A percentile compares a stretch with the other conserved stretches of the same genome.
These are phyloP conservation scores for Flaveria robusta DNA, from an alignment of 129 eudicot genomes.

Conservation along the genomic window DNA sequence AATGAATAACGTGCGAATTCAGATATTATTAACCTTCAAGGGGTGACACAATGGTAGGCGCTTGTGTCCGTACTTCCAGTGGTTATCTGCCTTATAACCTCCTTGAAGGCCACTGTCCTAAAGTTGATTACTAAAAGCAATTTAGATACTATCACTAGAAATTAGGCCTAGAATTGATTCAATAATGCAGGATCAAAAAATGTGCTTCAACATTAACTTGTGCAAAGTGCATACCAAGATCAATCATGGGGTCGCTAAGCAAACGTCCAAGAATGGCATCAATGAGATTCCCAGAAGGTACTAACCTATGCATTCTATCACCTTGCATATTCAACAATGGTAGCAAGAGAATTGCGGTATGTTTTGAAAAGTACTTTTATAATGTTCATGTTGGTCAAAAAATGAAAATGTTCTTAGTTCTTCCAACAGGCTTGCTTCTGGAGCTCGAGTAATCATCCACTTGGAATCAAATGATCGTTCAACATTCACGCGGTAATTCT, in stretches of 20 bases:
- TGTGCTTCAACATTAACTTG: constrained; percentile 46
- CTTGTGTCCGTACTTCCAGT: not conserved
- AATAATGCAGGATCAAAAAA: constrained; percentile 47
- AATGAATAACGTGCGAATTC: not conserved
- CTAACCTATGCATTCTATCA: constrained; percentile 49
- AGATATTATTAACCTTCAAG: not conserved
- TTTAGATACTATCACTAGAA: not conserved
- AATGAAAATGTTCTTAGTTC: constrained; percentile 7
- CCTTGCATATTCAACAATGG: constrained; percentile 57
- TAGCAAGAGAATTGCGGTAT: constrained; percentile 59
- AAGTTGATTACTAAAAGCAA: not conserved
- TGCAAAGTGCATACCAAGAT: constrained; percentile 68
- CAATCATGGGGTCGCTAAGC: constrained; percentile 60
- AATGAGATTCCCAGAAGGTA: constrained; percentile 61
- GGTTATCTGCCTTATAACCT: not conserved
- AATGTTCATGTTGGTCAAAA: constrained; percentile 41
- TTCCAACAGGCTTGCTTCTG: constrained; percentile 79
- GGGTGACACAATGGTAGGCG: not conserved
- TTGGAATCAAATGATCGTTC: constrained; percentile 32
- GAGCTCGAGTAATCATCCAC: constrained; percentile 79
- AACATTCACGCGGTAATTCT: not conserved
- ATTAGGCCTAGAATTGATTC: not conserved
- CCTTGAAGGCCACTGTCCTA: not conserved
- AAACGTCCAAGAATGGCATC: constrained; percentile 71
- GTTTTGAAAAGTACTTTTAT: not conserved